Base-by-base conservation (phyloP, 1,139 yeast species). In the Kodamaea sp. region DNA sequence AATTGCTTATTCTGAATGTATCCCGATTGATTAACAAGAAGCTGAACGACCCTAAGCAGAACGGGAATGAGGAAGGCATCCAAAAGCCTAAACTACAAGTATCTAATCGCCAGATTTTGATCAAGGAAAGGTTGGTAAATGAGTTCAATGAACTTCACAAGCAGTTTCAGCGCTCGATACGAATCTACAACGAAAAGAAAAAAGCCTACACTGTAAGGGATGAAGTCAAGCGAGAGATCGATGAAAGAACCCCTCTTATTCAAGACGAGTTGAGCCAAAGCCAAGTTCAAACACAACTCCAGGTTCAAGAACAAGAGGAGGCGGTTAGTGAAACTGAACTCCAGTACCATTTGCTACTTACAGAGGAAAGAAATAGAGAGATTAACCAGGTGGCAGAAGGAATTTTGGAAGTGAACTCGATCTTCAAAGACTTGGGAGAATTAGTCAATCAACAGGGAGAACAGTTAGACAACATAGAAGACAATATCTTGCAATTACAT, bases 361-460 rank as follows among this genome's bases (percentile, higher is more conserved):
- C 89, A 2, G 78, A 81, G 40, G 92, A 87, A 51, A 63, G 96
- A 38, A 82, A 84, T 41, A 62, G 76, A 15, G 95, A 87, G 42
- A 84, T 89, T 19, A 70, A 72, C 23, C 80, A 76, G 42, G 84
- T 89, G 6, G 79, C 84, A 27, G 77, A 79, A 32, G 95, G 96
- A 0, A 86, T 89, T 6, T 73, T 73, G 40, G 96, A 89, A 48
- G 88, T 89, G 30, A 88, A 89, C 53, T 73, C 89, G 6, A 88
- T 89, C 2, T 89, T 88, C 57, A 80, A 81, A 45, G 96, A 88
- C 48, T 61, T 89, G 42, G 89, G 89, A 11, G 74, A 78, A 26
- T 61, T 89, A 47, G 94, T 89, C 1, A 70, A 73, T 35, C 92
- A 86, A 53, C 97, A 89, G 55, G 96, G 96, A 4, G 81, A 77